These are phyloP conservation scores for Anthoceros angustus DNA, from an alignment of 225 moss, liverwort and hornwort genomes.

Conservation along the genomic window DNA sequence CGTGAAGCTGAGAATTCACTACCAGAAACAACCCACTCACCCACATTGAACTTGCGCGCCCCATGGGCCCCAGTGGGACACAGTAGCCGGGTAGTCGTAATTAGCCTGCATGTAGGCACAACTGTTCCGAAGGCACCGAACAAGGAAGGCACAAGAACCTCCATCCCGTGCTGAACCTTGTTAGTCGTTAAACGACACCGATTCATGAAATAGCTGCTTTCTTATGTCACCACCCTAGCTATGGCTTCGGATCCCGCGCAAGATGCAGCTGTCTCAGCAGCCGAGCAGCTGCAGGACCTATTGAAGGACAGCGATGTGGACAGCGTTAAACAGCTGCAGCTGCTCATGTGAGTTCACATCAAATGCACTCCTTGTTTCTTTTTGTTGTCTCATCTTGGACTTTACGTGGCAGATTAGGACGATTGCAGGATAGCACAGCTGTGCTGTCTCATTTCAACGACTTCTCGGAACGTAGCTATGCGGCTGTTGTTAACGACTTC, in stretches of 20 bases:
- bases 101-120: too few relatives aligned
- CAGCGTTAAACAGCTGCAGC: neutral
- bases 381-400: neutral
- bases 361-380: neutral
- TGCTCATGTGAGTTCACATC: neutral
- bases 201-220: too few relatives aligned
- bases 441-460: conserved; percentile 97
- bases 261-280: neutral
- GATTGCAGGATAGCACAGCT: conserved; percentile 96
- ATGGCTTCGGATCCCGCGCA: neutral
- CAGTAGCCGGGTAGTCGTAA: too few relatives aligned
- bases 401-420: conserved; percentile 39
- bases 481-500: conserved; percentile 71
- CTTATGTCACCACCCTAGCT: too few relatives aligned
- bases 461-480: conserved; percentile 80
- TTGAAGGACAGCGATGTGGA: neutral
- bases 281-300: neutral
- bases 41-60: too few relatives aligned
- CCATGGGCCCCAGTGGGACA: too few relatives aligned
- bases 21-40: too few relatives aligned
- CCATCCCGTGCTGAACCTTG: too few relatives aligned
- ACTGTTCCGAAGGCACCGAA: too few relatives aligned
- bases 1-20: too few relatives aligned
- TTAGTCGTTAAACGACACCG: too few relatives aligned
- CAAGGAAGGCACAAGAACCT: too few relatives aligned